phyloP scores from a whole-genome alignment of 257 asterid species.

The Petunia axillaris region DNA sequence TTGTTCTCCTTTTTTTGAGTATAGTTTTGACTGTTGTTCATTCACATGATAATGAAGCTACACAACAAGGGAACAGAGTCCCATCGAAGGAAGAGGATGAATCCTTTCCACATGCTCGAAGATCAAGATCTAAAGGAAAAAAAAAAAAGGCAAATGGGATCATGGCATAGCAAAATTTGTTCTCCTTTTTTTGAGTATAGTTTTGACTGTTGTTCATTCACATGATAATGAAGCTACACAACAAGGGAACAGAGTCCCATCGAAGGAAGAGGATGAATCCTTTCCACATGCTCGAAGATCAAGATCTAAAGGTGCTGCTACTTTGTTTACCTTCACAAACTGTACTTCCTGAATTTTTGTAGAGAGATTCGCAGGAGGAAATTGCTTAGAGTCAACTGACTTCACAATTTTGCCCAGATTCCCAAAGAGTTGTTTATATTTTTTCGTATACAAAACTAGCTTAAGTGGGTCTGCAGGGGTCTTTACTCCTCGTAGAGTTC shows the following conservation, averaged over 20 bases:
- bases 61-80: constrained; percentile 40
- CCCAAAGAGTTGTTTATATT: background rate
- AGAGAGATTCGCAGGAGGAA: constrained; percentile 20
- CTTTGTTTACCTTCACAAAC: constrained; percentile 51
- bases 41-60: constrained; percentile 40
- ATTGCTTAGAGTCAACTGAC: background rate
- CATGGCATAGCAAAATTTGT: background rate
- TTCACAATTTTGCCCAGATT: constrained; percentile 19
- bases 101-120: constrained; percentile 31
- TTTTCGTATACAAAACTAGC: constrained; percentile 8
- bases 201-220: background rate
- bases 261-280: constrained; percentile 43
- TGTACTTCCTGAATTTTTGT: constrained; percentile 39
- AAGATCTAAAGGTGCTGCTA: constrained; percentile 42
- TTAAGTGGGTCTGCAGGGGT: background rate
- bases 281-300: constrained; percentile 37
- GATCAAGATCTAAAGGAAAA: constrained; percentile 41
- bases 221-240: constrained; percentile 41
- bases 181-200: background rate
- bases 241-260: constrained; percentile 40
- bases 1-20: background rate
- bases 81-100: constrained; percentile 43
- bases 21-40: background rate
- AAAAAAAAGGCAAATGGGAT: background rate
- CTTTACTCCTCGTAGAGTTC: background rate